These are phyloP conservation scores for Davidsoniella eucalypti DNA, from an alignment of 2,329 filamentous ascomycete species.

Conservation along the genomic window DNA sequence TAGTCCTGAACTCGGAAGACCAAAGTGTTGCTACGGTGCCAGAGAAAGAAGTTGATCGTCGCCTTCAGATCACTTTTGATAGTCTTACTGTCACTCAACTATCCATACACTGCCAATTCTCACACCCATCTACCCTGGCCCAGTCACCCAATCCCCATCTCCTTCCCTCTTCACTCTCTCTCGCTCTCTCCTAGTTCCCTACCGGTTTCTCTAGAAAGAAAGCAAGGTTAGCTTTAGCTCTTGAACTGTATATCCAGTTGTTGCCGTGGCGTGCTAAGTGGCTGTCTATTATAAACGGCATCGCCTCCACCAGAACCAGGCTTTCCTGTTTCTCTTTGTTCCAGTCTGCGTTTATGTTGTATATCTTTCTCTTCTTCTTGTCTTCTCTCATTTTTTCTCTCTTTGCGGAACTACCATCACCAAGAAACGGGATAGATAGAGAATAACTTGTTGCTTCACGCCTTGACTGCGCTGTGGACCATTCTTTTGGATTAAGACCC, in stretches of 20 bases:
- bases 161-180: background rate
- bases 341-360: slow-evolving; percentile 9
- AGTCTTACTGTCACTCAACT: background rate
- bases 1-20: background rate
- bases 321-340: background rate
- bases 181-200: background rate
- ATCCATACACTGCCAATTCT: background rate
- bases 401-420: slow-evolving; percentile 6
- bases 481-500: background rate
- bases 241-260: background rate
- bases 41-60: no score
- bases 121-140: background rate
- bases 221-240: background rate
- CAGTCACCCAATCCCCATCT: background rate
- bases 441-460: background rate
- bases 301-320: background rate
- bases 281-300: slow-evolving; percentile 5
- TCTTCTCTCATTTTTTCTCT: slow-evolving; percentile 16
- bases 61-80: no score
- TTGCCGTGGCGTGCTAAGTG: slow-evolving; percentile 8
- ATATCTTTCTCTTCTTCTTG: slow-evolving; percentile 12
- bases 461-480: slow-evolving; percentile 3
- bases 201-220: slow-evolving; percentile 2
- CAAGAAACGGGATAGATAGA: background rate
- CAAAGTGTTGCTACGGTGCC: no score